These are phyloP conservation scores for Myxozyma neglecta DNA, from an alignment of 805 yeast species.

Conservation along the genomic window DNA sequence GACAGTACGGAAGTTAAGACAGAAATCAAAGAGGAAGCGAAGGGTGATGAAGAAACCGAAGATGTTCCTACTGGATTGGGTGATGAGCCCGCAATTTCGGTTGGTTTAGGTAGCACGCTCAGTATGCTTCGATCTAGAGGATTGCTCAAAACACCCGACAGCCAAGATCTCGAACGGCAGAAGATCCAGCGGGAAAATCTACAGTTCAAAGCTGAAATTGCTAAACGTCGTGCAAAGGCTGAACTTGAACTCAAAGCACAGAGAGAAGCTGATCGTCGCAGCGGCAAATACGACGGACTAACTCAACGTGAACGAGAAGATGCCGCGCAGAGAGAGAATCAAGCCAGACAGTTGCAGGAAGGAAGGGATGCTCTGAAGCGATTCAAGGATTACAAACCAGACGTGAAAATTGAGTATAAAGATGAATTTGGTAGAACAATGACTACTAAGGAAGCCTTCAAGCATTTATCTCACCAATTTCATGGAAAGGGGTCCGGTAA, in stretches of 20 bases:
- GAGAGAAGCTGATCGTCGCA: conserved; percentile 32
- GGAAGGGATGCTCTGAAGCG: conserved; percentile 38
- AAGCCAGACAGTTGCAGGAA: conserved; percentile 37
- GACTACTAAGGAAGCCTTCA: conserved; percentile 70
- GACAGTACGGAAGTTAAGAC: conserved; percentile 18
- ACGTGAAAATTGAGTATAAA: conserved; percentile 52
- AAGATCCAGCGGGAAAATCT: conserved; percentile 29
- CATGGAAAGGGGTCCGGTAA: conserved; percentile 57
- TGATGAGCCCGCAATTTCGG: conserved; percentile 33
- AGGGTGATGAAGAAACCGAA: conserved; percentile 9
- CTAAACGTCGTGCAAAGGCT: conserved; percentile 30
- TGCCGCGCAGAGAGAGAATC: conserved; percentile 37
- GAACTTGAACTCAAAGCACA: conserved; percentile 31
- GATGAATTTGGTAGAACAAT: conserved; percentile 65
- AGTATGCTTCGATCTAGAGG: conserved; percentile 40
- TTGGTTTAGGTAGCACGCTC: conserved; percentile 45
- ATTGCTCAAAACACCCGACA: conserved; percentile 32
- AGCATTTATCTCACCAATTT: conserved; percentile 71
- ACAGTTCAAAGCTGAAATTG: conserved; percentile 32
- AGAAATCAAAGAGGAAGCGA: conserved; percentile 5
- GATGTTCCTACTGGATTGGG: conserved; percentile 22
- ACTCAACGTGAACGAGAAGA: conserved; percentile 41
- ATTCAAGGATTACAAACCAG: conserved; percentile 47
- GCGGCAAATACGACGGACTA: conserved; percentile 35
- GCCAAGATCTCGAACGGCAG: conserved; percentile 33